Evolutionary conservation across 768 basidiomycete genomes (phyloP).

Genomic region (Antrodiella citrinella): DNA sequence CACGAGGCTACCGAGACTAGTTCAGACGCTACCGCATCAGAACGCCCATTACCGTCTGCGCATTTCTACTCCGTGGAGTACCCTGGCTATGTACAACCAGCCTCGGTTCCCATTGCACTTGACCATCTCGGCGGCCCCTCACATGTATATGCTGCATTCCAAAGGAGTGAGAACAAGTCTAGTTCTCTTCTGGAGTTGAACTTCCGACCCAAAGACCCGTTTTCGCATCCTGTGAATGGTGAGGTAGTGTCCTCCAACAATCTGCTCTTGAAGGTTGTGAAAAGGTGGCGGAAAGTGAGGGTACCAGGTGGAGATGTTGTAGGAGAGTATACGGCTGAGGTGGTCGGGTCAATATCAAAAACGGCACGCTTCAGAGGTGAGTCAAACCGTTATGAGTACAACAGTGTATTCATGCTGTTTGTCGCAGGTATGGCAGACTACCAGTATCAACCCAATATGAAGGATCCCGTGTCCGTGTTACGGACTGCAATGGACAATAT

Average conservation of each 20-base stretch:
- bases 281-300: conserved; percentile 47
- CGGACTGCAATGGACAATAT: conserved; percentile 68
- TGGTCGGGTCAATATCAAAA: conserved; percentile 69
- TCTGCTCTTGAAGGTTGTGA: conserved; percentile 79
- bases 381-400: neutral
- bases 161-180: conserved; percentile 50
- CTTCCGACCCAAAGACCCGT: conserved; percentile 65
- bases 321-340: conserved; percentile 70
- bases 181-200: conserved; percentile 70
- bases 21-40: conserved; percentile 20
- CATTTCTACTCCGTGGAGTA: conserved; percentile 82
- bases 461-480: conserved; percentile 64
- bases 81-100: conserved; percentile 70
- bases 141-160: conserved; percentile 71
- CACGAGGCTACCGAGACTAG: conserved; percentile 6
- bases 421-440: conserved; percentile 92
- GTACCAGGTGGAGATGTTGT: conserved; percentile 16
- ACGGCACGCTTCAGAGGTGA: conserved; percentile 74
- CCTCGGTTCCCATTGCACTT: conserved; percentile 56
- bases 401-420: no score
- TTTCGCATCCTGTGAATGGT: conserved; percentile 79
- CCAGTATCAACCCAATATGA: conserved; percentile 71
- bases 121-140: conserved; percentile 61
- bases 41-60: conserved; percentile 41
- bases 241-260: conserved; percentile 72